phyloP scores from a whole-genome alignment of 2,329 filamentous ascomycete genomes.

The Aspergillus spinulosporus region DNA sequence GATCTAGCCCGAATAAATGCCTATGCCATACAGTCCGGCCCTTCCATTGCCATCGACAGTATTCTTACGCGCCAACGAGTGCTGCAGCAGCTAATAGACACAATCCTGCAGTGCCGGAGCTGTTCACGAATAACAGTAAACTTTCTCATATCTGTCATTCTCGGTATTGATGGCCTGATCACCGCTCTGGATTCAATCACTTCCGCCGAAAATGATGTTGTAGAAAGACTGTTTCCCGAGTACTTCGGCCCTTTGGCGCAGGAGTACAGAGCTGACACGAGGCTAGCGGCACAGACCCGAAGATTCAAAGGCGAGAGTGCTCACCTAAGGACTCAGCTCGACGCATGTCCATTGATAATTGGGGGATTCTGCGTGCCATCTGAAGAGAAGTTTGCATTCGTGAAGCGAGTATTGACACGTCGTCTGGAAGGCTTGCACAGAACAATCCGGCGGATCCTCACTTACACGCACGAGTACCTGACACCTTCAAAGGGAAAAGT shows the following conservation, averaged over 20 bases:
- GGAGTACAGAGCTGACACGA: constrained; percentile 10
- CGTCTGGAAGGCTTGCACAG: constrained; percentile 31
- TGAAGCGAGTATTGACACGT: constrained; percentile 29
- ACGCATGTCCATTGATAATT: constrained; percentile 30
- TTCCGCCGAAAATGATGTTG: constrained; percentile 16
- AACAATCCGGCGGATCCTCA: constrained; percentile 29
- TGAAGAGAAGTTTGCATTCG: constrained; percentile 32
- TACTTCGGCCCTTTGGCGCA: constrained; percentile 14
- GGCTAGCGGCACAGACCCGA: not conserved
- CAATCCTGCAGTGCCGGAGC: constrained; percentile 30
- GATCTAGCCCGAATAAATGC: constrained; percentile 27
- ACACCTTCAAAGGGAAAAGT: constrained; percentile 25
- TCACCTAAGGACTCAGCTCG: constrained; percentile 25
- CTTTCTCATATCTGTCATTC: constrained; percentile 32
- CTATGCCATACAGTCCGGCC: constrained; percentile 19
- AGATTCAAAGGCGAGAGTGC: constrained; percentile 12
- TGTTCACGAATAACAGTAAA: constrained; percentile 29
- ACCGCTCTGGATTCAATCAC: constrained; percentile 28
- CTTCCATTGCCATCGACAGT: constrained; percentile 27
- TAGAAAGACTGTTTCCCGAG: constrained; percentile 18
- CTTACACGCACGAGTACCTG: constrained; percentile 28
- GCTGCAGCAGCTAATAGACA: constrained; percentile 30
- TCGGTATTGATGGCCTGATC: constrained; percentile 34
- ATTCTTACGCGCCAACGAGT: constrained; percentile 30
- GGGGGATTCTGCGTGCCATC: constrained; percentile 28